Evolutionary conservation across 2,329 filamentous ascomycete species (phyloP).

Genomic region (Phaeosphaeria sp.): DNA sequence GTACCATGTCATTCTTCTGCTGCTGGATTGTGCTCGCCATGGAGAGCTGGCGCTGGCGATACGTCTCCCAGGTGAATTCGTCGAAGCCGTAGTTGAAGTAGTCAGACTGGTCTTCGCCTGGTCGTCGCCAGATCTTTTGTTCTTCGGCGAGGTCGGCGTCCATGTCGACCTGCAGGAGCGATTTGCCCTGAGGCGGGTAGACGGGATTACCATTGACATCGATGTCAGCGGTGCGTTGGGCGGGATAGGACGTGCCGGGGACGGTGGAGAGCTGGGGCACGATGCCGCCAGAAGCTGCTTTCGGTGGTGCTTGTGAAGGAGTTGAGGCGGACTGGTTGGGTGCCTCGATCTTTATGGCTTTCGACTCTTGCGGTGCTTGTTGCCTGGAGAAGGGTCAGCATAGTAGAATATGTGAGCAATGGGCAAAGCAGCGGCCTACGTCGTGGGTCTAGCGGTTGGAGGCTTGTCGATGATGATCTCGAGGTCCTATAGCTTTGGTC

Average conservation of each 20-base stretch:
- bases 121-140: conserved; percentile 93
- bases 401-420: background rate
- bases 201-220: conserved; percentile 84
- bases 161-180: conserved; percentile 65
- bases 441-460: conserved; percentile 48
- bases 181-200: conserved; percentile 76
- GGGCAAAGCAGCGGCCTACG: conserved; percentile 33
- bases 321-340: conserved; percentile 33
- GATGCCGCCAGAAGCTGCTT: conserved; percentile 18
- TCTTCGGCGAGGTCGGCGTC: conserved; percentile 65
- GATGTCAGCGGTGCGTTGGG: conserved; percentile 75
- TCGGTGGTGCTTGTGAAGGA: conserved; percentile 22
- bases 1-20: conserved; percentile 74
- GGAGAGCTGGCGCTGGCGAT: conserved; percentile 85
- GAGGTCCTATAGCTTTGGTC: conserved; percentile 52
- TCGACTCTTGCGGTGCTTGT: conserved; percentile 38
- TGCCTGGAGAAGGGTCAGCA: conserved; percentile 30
- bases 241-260: conserved; percentile 61
- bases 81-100: conserved; percentile 99
- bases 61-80: conserved; percentile 96
- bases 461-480: conserved; percentile 60
- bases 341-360: conserved; percentile 47
- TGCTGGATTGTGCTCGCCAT: conserved; percentile 78
- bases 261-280: conserved; percentile 30
- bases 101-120: conserved; percentile 91